Conservation (phyloP, 2,329 filamentous ascomycete species). For the Colletotrichum limetticola region DNA sequence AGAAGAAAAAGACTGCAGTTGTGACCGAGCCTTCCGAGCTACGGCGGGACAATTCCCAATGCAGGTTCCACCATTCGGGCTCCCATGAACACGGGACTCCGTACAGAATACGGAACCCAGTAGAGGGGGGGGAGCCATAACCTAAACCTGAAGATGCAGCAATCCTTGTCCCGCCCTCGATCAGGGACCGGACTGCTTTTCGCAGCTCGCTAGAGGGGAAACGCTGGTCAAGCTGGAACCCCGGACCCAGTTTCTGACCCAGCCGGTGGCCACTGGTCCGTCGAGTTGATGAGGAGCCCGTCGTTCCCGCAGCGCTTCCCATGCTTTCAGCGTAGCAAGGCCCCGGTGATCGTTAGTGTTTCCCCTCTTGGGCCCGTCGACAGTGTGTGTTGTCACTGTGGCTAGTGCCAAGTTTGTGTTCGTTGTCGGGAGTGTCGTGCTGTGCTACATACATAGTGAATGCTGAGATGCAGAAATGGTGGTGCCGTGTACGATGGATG, state of each 20-base stretch:
- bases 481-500: neutral
- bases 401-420: neutral
- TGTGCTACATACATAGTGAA: neutral
- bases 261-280: slow-evolving; percentile 2
- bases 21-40: neutral
- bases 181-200: slow-evolving; percentile 2
- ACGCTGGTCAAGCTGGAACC: neutral
- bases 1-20: neutral
- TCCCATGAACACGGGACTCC: neutral
- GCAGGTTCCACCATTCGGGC: neutral
- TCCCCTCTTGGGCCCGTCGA: neutral
- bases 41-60: neutral
- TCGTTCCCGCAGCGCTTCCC: slow-evolving; percentile 25
- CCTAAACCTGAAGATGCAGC: slow-evolving; percentile 14
- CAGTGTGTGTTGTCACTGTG: neutral
- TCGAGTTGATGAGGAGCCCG: slow-evolving; percentile 14
- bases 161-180: neutral
- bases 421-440: neutral
- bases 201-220: neutral
- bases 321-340: slow-evolving; percentile 6
- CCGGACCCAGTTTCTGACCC: slow-evolving; percentile 3
- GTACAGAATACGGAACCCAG: neutral
- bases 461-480: neutral
- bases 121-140: neutral
- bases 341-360: neutral